Percentiles rank a stretch among this genome's conserved stretches.
Conservation (phyloP, 352 stramenopile species). For the Phytopythium boreale region DNA sequence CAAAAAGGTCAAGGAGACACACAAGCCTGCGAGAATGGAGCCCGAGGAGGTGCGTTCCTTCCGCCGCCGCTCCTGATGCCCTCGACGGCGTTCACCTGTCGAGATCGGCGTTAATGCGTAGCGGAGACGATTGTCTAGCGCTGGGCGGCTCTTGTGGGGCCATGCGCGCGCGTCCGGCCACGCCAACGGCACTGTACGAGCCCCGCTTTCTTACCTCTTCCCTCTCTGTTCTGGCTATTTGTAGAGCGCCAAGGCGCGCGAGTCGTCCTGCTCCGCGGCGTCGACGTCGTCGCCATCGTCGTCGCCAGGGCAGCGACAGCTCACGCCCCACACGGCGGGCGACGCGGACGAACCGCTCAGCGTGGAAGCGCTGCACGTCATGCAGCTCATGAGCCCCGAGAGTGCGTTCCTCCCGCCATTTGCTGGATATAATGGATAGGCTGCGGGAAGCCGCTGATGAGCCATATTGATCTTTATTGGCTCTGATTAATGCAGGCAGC, state of each 20-base stretch:
- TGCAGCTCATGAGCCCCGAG: slow-evolving; percentile 43
- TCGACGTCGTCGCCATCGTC: slow-evolving; percentile 9
- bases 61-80: background rate
- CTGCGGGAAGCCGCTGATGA: background rate
- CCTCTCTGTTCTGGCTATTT: slow-evolving; percentile 6
- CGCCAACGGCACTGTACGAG: background rate
- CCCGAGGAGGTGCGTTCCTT: slow-evolving; percentile 9
- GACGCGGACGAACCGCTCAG: slow-evolving; percentile 6
- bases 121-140: background rate
- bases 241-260: slow-evolving; percentile 9
- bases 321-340: background rate
- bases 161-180: background rate
- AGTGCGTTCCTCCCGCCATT: slow-evolving; percentile 18
- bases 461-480: background rate
- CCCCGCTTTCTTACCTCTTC: background rate
- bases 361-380: slow-evolving; percentile 26
- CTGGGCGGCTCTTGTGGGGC: background rate
- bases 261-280: slow-evolving; percentile 4
- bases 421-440: background rate
- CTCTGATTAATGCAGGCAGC: slow-evolving; percentile 14
- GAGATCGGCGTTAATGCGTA: background rate
- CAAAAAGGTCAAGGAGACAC: background rate
- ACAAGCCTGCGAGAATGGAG: background rate
- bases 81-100: background rate
- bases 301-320: slow-evolving; percentile 4